Conservation (phyloP, 2,329 filamentous ascomycete genomes). For the Stachybotrys chlorohalonatus region DNA sequence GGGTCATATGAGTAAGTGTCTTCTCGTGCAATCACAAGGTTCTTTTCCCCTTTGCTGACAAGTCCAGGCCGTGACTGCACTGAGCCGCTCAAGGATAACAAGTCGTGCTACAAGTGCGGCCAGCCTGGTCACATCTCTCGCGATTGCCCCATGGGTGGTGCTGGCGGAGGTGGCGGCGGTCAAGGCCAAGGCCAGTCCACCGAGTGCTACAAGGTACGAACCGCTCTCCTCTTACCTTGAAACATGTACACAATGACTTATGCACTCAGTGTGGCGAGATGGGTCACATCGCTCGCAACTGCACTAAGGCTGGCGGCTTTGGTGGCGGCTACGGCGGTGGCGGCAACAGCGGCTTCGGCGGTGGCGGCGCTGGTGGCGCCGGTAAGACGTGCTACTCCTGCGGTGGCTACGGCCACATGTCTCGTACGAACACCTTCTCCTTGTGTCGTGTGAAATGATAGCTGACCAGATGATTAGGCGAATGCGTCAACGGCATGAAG, state of each 20-base stretch:
- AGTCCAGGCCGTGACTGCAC: slow-evolving; percentile 78
- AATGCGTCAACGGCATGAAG: slow-evolving; percentile 98
- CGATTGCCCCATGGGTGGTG: slow-evolving; percentile 58
- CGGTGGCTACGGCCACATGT: slow-evolving; percentile 95
- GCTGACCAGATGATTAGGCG: slow-evolving; percentile 37
- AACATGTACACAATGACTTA: slow-evolving; percentile 3
- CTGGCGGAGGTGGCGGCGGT: slow-evolving; percentile 32
- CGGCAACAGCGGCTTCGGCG: slow-evolving; percentile 37
- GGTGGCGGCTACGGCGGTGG: slow-evolving; percentile 37
- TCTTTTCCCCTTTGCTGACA: slow-evolving; percentile 4
- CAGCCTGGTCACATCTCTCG: slow-evolving; percentile 85
- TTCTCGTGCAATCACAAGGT: neutral
- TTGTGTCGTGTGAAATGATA: neutral
- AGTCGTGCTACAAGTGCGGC: slow-evolving; percentile 71
- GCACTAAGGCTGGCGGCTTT: slow-evolving; percentile 52
- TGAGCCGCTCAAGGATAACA: slow-evolving; percentile 77
- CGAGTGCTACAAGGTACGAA: slow-evolving; percentile 78
- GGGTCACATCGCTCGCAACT: slow-evolving; percentile 93
- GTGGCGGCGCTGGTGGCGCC: slow-evolving; percentile 41
- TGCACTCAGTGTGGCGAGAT: slow-evolving; percentile 69
- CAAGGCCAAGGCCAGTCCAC: slow-evolving; percentile 31
- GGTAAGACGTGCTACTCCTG: slow-evolving; percentile 96
- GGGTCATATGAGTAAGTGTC: slow-evolving; percentile 70
- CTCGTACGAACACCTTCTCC: slow-evolving; percentile 46
- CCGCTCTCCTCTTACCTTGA: neutral